Base-by-base conservation (phyloP, 2,329 filamentous ascomycete species). In the Alternaria panax region DNA sequence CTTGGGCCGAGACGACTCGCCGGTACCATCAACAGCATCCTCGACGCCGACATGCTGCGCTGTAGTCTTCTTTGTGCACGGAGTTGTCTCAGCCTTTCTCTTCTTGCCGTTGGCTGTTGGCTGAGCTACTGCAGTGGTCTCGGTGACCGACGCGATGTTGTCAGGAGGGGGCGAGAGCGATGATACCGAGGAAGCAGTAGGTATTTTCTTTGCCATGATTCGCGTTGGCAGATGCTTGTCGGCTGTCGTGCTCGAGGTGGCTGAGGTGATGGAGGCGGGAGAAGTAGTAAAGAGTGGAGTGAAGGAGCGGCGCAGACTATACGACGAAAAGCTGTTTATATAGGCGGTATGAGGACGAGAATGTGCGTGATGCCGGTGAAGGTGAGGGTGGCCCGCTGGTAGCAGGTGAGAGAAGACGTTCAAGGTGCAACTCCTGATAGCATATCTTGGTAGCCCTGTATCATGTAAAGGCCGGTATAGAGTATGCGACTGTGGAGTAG, bases 61-160 rank as follows among this genome's bases (percentile, higher is more conserved):
- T 22, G 57, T 36, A 2, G 57, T 50, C 22, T 54, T 61, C 47
- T 63, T 68, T 28, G 59, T 63, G 40, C 63, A 60, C 51, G 60
- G 53, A 1, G 56, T 64, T 9, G 66, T 58, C 22, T 67, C 66
- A 4, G 68, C 73, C 53, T 75, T 77, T 25, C 75, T 67, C 57
- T 77, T 77, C 64, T 51, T 73, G 28, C 55, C 59, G 20, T 57
- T 65, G 3, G 22, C 30, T 22, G 46, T 16, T 11, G 51, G 27
- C 40, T 67, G 64, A 8, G 50, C 47, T n/a, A 48, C 38, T 22
- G 57, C 48, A n/a, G 50, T 42, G 5, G 55, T 30, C n/a, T 66
- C 59, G 20, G 41, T 53, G 20, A 18, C 34, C 18, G 12, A 51
- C 22, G 22, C 36, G 4, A 67, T 18, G 12, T 67, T 47, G 4